Evolutionary conservation across 2,329 filamentous ascomycete genomes (phyloP).

Genomic region (Cucurbitaria berberidis): DNA sequence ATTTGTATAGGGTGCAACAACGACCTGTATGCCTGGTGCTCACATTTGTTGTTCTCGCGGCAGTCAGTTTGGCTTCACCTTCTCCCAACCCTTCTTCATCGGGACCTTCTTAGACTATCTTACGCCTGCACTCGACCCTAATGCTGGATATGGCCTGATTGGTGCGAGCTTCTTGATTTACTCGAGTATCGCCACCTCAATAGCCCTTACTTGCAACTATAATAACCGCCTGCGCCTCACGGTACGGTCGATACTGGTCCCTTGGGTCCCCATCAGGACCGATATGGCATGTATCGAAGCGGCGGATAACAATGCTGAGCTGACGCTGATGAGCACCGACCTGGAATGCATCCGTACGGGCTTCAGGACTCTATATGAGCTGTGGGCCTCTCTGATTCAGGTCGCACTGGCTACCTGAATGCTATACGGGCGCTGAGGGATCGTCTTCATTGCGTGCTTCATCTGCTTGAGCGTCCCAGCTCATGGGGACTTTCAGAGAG

Average conservation of each 20-base stretch:
- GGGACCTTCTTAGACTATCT: slow-evolving; percentile 25
- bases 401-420: slow-evolving; percentile 20
- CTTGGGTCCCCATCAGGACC: slow-evolving; percentile 15
- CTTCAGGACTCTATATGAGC: slow-evolving; percentile 25
- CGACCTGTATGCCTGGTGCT: too few species aligned
- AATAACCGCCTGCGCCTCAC: slow-evolving; percentile 14
- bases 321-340: slow-evolving; percentile 38
- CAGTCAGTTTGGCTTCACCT: slow-evolving; percentile 36
- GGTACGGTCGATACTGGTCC: slow-evolving; percentile 10
- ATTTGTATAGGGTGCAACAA: too few species aligned
- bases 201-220: slow-evolving; percentile 13
- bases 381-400: slow-evolving; percentile 24
- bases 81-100: slow-evolving; percentile 36
- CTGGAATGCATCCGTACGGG: slow-evolving; percentile 25
- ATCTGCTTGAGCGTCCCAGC: too few species aligned
- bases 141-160: slow-evolving; percentile 21
- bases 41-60: too few species aligned
- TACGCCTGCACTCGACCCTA: slow-evolving; percentile 11
- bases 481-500: too few species aligned
- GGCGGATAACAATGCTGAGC: slow-evolving; percentile 6
- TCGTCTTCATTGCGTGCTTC: slow-evolving; percentile 28
- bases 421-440: slow-evolving; percentile 25
- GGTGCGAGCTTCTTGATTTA: slow-evolving; percentile 18
- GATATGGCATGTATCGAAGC: slow-evolving; percentile 10
- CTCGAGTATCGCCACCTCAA: slow-evolving; percentile 8